Conservation (phyloP, 2,329 filamentous ascomycete genomes). For the Ophiostoma ulmi region DNA sequence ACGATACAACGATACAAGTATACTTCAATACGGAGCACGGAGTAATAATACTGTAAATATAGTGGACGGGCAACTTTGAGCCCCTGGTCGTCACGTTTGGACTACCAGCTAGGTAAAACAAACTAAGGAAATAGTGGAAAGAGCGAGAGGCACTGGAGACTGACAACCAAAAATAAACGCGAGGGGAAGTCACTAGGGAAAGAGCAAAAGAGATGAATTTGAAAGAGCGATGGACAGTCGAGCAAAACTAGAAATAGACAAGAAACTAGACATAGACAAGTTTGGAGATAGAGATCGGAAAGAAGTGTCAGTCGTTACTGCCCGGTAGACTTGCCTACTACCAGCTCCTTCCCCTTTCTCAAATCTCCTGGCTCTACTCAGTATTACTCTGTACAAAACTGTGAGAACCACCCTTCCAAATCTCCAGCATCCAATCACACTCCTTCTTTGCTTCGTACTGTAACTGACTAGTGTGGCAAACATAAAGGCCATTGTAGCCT, state of each 20-base stretch:
- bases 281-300: neutral
- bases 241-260: neutral
- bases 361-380: neutral
- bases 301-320: neutral
- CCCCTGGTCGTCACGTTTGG: conserved; percentile 20
- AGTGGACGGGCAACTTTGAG: neutral
- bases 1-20: neutral
- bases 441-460: conserved; percentile 13
- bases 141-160: neutral
- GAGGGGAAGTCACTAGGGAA: neutral
- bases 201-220: neutral
- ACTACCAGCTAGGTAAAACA: conserved; percentile 27
- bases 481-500: conserved; percentile 16
- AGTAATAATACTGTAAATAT: neutral
- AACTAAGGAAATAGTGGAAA: conserved; percentile 16
- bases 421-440: conserved; percentile 21
- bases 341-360: conserved; percentile 9
- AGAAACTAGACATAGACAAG: neutral
- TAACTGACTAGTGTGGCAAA: conserved; percentile 24
- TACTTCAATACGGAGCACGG: conserved; percentile 12
- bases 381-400: neutral
- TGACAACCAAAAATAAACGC: neutral
- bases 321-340: neutral
- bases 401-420: conserved; percentile 16
- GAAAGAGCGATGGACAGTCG: neutral